Evolutionary conservation across 2,329 filamentous ascomycete species (phyloP).

Genomic region (Colletotrichum caudatum): DNA sequence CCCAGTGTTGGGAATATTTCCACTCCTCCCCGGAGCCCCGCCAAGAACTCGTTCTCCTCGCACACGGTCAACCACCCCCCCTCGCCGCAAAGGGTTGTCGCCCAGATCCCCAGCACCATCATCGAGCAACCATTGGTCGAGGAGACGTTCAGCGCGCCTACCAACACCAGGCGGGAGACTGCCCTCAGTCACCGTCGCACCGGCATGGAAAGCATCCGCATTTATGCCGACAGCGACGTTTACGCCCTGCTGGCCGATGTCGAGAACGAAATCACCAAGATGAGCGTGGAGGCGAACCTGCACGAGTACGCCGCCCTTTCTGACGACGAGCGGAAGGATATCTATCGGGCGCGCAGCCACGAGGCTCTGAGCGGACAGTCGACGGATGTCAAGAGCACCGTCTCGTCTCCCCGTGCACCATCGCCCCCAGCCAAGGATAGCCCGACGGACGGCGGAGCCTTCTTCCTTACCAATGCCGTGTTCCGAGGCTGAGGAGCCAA

Average conservation of each 20-base stretch:
- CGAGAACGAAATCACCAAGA: conserved; percentile 68
- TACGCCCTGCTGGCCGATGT: conserved; percentile 76
- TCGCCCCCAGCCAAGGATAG: conserved; percentile 42
- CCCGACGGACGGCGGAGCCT: conserved; percentile 30
- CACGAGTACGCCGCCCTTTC: conserved; percentile 51
- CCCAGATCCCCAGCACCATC: conserved; percentile 68
- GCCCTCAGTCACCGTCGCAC: conserved; percentile 50
- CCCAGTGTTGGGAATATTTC: conserved; percentile 58
- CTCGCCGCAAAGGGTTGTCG: conserved; percentile 64
- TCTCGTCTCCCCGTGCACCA: conserved; percentile 47
- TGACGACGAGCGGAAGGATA: conserved; percentile 54
- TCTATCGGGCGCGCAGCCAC: conserved; percentile 64
- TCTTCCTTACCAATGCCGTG: conserved; percentile 44
- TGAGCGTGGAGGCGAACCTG: conserved; percentile 49
- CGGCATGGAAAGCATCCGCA: conserved; percentile 73
- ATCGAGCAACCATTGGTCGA: conserved; percentile 64
- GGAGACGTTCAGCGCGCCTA: conserved; percentile 50
- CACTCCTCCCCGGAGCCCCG: conserved; percentile 71
- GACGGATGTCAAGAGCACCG: conserved; percentile 46
- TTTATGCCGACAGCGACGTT: conserved; percentile 76
- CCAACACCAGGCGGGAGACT: conserved; percentile 44
- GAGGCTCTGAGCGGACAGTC: conserved; percentile 59
- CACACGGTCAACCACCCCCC: conserved; percentile 55
- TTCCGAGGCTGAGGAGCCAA: conserved; percentile 40
- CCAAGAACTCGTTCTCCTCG: conserved; percentile 55